These are phyloP conservation scores for Fraxinus americana DNA, from an alignment of 257 asterid genomes.

Conservation along the genomic window DNA sequence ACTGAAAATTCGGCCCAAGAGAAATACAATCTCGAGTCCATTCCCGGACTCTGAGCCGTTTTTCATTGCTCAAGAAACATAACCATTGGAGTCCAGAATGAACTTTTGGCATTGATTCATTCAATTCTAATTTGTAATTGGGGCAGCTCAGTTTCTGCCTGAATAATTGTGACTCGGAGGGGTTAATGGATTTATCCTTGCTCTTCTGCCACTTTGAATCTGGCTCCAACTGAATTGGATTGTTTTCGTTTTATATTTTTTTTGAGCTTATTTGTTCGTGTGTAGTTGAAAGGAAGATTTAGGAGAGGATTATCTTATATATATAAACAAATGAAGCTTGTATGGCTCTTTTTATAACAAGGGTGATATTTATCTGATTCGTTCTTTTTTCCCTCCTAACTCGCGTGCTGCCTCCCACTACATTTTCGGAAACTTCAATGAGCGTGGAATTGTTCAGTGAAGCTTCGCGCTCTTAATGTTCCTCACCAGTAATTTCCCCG, in stretches of 20 bases:
- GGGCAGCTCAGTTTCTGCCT: conserved; percentile 32
- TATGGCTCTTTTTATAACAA: not conserved
- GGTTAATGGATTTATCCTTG: conserved; percentile 11
- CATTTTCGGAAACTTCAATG: not conserved
- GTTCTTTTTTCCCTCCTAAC: not conserved
- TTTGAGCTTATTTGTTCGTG: conserved; percentile 12
- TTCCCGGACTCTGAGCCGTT: conserved; percentile 90
- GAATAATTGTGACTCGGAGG: conserved; percentile 16
- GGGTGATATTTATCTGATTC: not conserved
- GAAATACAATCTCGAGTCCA: conserved; percentile 93
- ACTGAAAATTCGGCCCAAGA: conserved; percentile 54
- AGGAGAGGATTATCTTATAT: conserved; percentile 1
- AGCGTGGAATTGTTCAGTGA: not conserved
- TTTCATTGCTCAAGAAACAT: conserved; percentile 34
- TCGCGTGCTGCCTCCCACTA: not conserved
- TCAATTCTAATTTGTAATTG: conserved; percentile 23
- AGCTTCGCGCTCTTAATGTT: not conserved
- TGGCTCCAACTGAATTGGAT: conserved; percentile 12
- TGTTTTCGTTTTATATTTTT: not conserved
- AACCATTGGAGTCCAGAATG: conserved; percentile 20
- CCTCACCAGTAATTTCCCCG: not conserved
- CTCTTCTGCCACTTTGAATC: conserved; percentile 6
- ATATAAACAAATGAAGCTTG: conserved; percentile 22
- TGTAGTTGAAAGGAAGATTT: conserved; percentile 13
- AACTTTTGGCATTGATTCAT: conserved; percentile 26